phyloP scores from a whole-genome alignment of 2,329 filamentous ascomycete genomes.

The Fusarium coffeatum region DNA sequence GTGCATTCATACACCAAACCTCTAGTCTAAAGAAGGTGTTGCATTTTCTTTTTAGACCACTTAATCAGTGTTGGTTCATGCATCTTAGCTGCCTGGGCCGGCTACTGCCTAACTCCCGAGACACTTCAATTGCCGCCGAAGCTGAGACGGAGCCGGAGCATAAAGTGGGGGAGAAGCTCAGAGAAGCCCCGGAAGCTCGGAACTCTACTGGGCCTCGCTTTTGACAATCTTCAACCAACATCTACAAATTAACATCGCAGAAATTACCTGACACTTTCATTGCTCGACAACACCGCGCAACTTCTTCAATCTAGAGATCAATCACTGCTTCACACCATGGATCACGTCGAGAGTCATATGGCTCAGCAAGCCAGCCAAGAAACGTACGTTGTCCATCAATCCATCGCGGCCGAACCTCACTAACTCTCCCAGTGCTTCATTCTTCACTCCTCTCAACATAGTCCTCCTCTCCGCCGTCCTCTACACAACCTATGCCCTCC shows the following conservation, averaged over 20 bases:
- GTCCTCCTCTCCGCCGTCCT: conserved; percentile 67
- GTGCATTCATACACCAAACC: neutral
- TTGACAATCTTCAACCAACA: conserved; percentile 4
- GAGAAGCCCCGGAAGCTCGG: conserved; percentile 34
- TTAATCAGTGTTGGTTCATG: neutral
- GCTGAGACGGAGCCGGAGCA: conserved; percentile 19
- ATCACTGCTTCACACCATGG: conserved; percentile 54
- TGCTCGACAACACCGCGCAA: neutral
- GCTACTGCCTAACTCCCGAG: conserved; percentile 6
- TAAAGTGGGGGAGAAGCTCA: conserved; percentile 34
- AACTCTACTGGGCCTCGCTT: neutral
- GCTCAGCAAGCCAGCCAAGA: conserved; percentile 63
- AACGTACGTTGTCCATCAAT: conserved; percentile 47
- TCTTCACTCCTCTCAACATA: conserved; percentile 72
- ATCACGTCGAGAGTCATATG: conserved; percentile 68
- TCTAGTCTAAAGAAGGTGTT: neutral
- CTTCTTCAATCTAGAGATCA: neutral
- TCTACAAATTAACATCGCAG: neutral
- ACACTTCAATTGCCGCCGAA: conserved; percentile 31
- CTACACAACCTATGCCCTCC: conserved; percentile 68
- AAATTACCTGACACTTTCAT: neutral
- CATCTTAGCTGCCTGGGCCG: neutral
- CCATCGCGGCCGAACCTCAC: neutral
- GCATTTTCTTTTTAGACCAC: too few relatives aligned
- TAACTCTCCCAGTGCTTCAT: conserved; percentile 50